These are phyloP conservation scores for Acaromyces ingoldii DNA, from an alignment of 1,284 basidiomycete species.

Conservation along the genomic window DNA sequence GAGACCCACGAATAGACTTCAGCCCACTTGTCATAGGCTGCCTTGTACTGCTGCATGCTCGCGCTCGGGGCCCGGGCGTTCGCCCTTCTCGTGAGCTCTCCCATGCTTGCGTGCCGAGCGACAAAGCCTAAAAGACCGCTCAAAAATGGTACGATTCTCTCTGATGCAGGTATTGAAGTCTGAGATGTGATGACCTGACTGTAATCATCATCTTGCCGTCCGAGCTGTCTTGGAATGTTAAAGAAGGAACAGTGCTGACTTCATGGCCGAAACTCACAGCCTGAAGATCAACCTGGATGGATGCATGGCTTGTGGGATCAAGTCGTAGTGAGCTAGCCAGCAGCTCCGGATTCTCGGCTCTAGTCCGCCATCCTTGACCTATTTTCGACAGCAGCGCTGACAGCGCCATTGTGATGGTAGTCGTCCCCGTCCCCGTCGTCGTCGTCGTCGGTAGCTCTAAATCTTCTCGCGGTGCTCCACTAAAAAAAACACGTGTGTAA, in stretches of 20 bases:
- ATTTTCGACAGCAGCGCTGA: too few species aligned
- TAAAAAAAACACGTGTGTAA: too few species aligned
- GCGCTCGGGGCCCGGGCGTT: neutral
- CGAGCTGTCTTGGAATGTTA: neutral
- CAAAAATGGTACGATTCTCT: neutral
- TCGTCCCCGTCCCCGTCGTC: too few species aligned
- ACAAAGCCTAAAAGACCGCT: neutral
- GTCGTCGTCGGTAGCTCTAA: too few species aligned
- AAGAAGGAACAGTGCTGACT: neutral
- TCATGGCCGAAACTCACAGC: neutral
- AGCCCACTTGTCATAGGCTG: slow-evolving; percentile 4
- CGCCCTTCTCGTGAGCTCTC: neutral
- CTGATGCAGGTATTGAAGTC: neutral
- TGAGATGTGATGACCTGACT: neutral
- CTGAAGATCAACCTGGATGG: neutral
- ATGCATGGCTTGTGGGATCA: neutral
- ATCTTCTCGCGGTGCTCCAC: too few species aligned
- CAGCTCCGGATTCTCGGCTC: neutral
- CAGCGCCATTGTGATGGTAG: too few species aligned
- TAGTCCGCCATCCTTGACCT: neutral
- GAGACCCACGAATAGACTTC: neutral
- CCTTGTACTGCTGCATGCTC: neutral
- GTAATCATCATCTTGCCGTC: neutral
- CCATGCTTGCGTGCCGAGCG: neutral
- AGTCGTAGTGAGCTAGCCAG: neutral